phyloP scores from a whole-genome alignment of 768 basidiomycete species.

The Kwoniella mangroviensis region DNA sequence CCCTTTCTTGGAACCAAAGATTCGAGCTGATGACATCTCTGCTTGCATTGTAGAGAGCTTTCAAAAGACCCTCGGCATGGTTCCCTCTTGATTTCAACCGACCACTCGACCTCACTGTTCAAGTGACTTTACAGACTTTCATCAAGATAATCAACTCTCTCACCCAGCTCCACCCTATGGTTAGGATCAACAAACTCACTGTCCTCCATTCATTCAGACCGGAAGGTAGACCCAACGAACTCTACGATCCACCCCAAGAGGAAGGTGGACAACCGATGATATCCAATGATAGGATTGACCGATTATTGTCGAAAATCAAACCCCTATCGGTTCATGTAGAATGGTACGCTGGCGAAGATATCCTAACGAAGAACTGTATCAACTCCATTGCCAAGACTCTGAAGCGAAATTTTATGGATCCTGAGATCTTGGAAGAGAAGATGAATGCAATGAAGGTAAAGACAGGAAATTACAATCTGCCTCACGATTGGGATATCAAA shows the following conservation, averaged over 20 bases:
- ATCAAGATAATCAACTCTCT: constrained; percentile 9
- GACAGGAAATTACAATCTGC: not conserved
- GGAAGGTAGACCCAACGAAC: not conserved
- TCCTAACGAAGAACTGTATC: constrained; percentile 7
- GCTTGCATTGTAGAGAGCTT: not conserved
- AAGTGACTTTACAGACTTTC: constrained; percentile 8
- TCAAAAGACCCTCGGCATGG: not conserved
- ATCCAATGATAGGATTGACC: not conserved
- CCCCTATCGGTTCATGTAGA: constrained; percentile 17
- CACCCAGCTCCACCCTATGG: not conserved
- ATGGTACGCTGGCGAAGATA: constrained; percentile 15
- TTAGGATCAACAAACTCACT: constrained; percentile 19
- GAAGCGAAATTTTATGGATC: constrained; percentile 9
- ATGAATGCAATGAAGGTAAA: not conserved
- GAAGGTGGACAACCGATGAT: not conserved
- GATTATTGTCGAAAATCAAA: constrained; percentile 8
- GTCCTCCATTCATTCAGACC: constrained; percentile 21
- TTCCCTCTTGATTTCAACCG: not conserved
- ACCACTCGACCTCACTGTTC: constrained; percentile 19
- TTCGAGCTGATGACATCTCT: not conserved
- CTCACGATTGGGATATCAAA: not conserved
- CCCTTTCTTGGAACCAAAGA: not conserved
- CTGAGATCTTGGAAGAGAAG: not conserved
- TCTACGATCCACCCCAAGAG: not conserved
- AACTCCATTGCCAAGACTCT: constrained; percentile 6